Base-by-base conservation (phyloP, 345 rosid genomes). In the Balakata baccata region DNA sequence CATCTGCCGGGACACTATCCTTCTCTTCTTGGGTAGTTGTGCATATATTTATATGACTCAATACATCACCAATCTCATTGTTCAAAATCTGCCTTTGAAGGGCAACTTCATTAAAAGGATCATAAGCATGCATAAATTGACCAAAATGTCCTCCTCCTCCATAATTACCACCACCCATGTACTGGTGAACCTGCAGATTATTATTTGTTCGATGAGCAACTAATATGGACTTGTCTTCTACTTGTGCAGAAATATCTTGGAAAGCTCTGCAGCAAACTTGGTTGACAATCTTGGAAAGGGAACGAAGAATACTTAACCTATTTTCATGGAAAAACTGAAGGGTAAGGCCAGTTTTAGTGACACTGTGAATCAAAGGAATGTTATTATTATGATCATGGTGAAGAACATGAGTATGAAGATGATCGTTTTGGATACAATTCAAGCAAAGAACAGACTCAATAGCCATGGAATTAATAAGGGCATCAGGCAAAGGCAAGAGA, bases 361-460 rank as follows among this genome's bases (percentile, higher is more conserved):
- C 39, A 12, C 69, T 71, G 20, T 63, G 77, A 22, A 79, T 75
- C 50, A 76, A 65, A 22, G 94, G 84, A 34, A 76, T 25, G 0
- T 60, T 53, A 11, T 66, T 53, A 18, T 23, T 20, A 64, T 45
- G 1, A n/a, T 73, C 58, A 0, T 29, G 18, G 45, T 69, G 34
- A 29, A 29, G 34, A 29, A 29, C 34, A 29, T 29, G 34, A 29
- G 34, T 2, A 29, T 23, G 16, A 64, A 66, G 38, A 7, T 50
- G 22, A 5, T 80, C 80, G 13, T 22, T 81, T 57, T 77, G 76
- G 4, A 82, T 23, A 82, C 88, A 89, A 17, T 59, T 41, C 69
- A 92, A 70, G 81, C 86, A 82, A 46, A 64, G n/a, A n/a, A 73
- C 78, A 16, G 85, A 84, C 74, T 92, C 97, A 3, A 86, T 81